A percentile compares a stretch with the other conserved stretches of the same genome.
These are phyloP conservation scores for Lentinula sp. DNA, from an alignment of 768 basidiomycete species.

Conservation along the genomic window DNA sequence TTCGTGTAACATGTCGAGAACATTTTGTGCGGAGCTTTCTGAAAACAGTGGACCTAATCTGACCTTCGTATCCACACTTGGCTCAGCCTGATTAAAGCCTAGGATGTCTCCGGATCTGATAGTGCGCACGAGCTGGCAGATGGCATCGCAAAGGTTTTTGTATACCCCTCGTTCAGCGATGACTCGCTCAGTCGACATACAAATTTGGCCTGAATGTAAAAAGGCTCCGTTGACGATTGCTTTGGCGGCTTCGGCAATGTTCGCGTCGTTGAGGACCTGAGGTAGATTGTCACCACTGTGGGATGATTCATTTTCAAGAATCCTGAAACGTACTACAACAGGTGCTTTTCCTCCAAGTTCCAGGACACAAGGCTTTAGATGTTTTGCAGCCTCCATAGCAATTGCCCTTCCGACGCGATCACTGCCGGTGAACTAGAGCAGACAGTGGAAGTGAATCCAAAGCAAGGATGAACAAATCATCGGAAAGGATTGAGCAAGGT, in stretches of 20 bases:
- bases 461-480: conserved; percentile 7
- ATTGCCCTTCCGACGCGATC: conserved; percentile 47
- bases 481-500: not conserved
- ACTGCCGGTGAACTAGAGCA: conserved; percentile 51
- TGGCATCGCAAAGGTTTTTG: conserved; percentile 24
- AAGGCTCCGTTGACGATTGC: conserved; percentile 38
- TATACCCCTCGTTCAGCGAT: conserved; percentile 40
- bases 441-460: conserved; percentile 6
- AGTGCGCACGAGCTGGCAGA: conserved; percentile 23
- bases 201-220: conserved; percentile 47
- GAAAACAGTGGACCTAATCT: conserved; percentile 36
- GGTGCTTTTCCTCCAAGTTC: conserved; percentile 48
- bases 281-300: too few relatives aligned
- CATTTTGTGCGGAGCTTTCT: conserved; percentile 37
- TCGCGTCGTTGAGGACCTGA: conserved; percentile 47
- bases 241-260: conserved; percentile 46
- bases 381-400: conserved; percentile 45
- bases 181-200: conserved; percentile 56
- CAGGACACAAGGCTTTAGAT: conserved; percentile 45
- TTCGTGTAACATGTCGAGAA: conserved; percentile 37
- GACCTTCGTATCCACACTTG: conserved; percentile 16
- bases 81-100: not conserved
- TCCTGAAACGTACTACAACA: conserved; percentile 30
- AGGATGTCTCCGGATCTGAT: conserved; percentile 32
- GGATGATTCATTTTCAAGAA: too few relatives aligned